Evolutionary conservation across 2,329 filamentous ascomycete species (phyloP), one percentile per base, ranked within the genome.

Genomic region (Macrophomina phaseolina): DNA sequence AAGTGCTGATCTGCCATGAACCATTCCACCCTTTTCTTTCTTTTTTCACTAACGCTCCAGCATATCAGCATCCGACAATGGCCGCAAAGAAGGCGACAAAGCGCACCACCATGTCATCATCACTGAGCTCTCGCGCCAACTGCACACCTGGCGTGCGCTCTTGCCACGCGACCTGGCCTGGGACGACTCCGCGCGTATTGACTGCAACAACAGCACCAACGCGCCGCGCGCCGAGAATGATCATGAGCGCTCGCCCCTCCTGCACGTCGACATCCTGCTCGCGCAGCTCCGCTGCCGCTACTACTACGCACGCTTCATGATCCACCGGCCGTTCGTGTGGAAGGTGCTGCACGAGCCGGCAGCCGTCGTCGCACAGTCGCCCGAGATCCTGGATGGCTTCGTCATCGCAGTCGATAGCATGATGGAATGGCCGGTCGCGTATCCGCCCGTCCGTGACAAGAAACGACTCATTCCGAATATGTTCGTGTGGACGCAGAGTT

Each of bases 401-500:
- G 7, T 38, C 51, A 11, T 63, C 14, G 84, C 81, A 0, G 74
- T 79, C 8, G 84, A 87, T 40, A 81, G 85, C 1, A 84, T 82
- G 18, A 76, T 89, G 16, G 80, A 84, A 63, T 89, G 87, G 87
- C 87, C 87, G 0, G 78, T 89, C 30, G 80, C 82, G 28, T 82
- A 88, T 77, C 83, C 84, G 9, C 87, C 87, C 0, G 81, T 84
- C 1, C 84, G 83, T 68, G 79, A 83, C 64, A 84, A 84, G 73
- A 89, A 89, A 74, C 78, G 87, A 40, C 79, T 89, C 4, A 77
- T 89, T 0, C 86, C 87, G 0, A 84, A 85, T 66, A 71, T 86
- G 1, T 89, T 87, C 72, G 86, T 86, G 65, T 89, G 87, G 84
- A 86, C 86, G 5, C 86, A 89, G 70, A 88, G 87, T 67, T 81